Evolutionary conservation across 495 filamentous ascomycete genomes (phyloP).

Genomic region (Podospora didyma): DNA sequence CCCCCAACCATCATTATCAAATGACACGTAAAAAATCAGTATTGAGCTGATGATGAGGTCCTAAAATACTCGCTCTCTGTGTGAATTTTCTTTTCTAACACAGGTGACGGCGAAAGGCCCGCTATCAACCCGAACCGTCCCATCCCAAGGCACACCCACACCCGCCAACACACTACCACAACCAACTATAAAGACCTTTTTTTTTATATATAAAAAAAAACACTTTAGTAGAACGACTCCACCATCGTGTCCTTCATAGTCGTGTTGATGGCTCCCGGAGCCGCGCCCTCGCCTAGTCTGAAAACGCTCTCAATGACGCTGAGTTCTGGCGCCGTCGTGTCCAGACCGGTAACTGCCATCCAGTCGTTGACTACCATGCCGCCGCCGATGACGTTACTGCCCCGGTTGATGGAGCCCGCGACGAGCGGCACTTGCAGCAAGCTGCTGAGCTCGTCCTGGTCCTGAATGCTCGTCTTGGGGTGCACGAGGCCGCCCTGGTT

Average conservation of each 20-base stretch:
- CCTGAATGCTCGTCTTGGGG: constrained; percentile 91
- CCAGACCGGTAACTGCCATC: constrained; percentile 93
- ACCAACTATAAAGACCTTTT: too few relatives aligned
- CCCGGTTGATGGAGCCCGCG: constrained; percentile 88
- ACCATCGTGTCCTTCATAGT: constrained; percentile 95
- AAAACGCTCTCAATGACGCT: constrained; percentile 96
- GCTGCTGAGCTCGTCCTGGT: constrained; percentile 94
- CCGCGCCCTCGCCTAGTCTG: constrained; percentile 82
- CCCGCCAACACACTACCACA: not conserved
- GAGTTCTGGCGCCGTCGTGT: constrained; percentile 94
- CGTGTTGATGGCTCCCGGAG: constrained; percentile 67
- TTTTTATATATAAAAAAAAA: too few relatives aligned
- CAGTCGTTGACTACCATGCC: constrained; percentile 99
- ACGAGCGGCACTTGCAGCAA: constrained; percentile 94
- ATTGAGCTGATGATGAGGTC: too few relatives aligned
- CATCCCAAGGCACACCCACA: not conserved
- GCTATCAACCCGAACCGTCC: not conserved
- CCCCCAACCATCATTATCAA: too few relatives aligned
- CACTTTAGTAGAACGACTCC: constrained; percentile 94
- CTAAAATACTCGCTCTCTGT: too few relatives aligned
- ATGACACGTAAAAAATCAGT: too few relatives aligned
- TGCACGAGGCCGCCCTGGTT: constrained; percentile 98
- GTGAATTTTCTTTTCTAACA: too few relatives aligned
- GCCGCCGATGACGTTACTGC: constrained; percentile 88
- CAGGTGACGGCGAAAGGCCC: too few relatives aligned